A percentile compares a stretch with the other conserved stretches of the same genome.
Conservation (phyloP, 1,284 basidiomycete genomes). For the Anthracocystis walkeri region DNA sequence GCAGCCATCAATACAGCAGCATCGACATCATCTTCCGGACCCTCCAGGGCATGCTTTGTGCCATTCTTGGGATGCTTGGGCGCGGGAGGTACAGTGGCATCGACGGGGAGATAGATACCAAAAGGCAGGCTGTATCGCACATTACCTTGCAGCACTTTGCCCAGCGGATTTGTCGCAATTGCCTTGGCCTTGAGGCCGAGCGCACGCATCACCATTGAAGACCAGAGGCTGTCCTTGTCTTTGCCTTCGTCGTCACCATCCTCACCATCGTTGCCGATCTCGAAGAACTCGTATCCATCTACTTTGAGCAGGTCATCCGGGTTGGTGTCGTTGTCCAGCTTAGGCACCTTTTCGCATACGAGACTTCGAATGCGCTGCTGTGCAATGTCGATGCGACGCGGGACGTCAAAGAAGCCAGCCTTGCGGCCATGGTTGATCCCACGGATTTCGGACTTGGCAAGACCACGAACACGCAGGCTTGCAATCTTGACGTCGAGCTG, state of each 20-base stretch:
- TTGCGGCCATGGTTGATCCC: conserved; percentile 43
- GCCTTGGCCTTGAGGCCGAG: conserved; percentile 62
- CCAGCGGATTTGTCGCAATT: conserved; percentile 58
- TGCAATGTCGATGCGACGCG: conserved; percentile 52
- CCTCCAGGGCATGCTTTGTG: conserved; percentile 4
- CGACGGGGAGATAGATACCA: conserved; percentile 58
- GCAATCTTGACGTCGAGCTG: conserved; percentile 61
- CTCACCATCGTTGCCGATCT: conserved; percentile 47
- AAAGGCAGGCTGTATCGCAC: conserved; percentile 63
- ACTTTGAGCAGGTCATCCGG: conserved; percentile 52
- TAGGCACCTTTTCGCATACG: conserved; percentile 51
- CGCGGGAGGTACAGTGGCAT: conserved; percentile 12
- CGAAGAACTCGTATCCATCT: conserved; percentile 65
- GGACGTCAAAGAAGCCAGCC: conserved; percentile 51
- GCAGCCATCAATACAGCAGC: conserved; percentile 59
- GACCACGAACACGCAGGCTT: conserved; percentile 53
- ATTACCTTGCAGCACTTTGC: conserved; percentile 56
- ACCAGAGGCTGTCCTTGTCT: conserved; percentile 10
- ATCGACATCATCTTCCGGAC: conserved; percentile 9
- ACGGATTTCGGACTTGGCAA: conserved; percentile 50
- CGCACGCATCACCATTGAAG: conserved; percentile 42
- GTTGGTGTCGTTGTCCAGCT: conserved; percentile 46
- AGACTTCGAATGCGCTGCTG: conserved; percentile 51
- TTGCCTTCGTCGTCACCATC: conserved; percentile 14
- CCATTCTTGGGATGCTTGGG: conserved; percentile 35